Conservation (phyloP, 1,284 basidiomycete genomes). For the Wallemia ichthyophaga region DNA sequence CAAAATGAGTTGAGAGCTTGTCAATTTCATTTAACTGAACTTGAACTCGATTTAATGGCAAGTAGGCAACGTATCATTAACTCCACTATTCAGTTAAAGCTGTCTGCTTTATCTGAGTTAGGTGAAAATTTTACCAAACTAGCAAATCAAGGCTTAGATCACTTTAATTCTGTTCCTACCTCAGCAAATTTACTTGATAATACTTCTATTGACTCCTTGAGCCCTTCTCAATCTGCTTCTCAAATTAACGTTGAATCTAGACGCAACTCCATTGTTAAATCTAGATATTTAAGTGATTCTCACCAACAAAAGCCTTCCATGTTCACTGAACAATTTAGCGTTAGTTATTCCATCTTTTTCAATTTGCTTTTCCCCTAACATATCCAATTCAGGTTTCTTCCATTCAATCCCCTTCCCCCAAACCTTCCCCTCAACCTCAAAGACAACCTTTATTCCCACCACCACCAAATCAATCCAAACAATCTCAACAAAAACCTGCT, state of each 20-base stretch:
- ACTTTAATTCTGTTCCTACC: neutral
- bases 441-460: neutral
- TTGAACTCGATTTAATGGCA: neutral
- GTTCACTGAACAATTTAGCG: neutral
- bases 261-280: too few relatives aligned
- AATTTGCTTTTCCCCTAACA: neutral
- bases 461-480: neutral
- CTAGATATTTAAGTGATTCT: too few relatives aligned
- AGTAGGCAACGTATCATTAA: neutral
- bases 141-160: neutral
- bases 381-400: neutral
- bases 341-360: neutral
- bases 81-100: neutral
- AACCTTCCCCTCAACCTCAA: neutral
- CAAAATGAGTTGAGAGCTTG: neutral
- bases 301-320: neutral
- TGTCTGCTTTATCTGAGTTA: neutral
- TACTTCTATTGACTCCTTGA: neutral
- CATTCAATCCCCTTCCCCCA: neutral
- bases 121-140: neutral
- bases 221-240: neutral
- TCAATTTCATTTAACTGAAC: neutral
- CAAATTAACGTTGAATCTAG: neutral
- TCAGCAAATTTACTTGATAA: neutral
- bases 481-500: neutral